Evolutionary conservation across 1,284 basidiomycete species (phyloP).

Genomic region (Cryptococcus neoformans): DNA sequence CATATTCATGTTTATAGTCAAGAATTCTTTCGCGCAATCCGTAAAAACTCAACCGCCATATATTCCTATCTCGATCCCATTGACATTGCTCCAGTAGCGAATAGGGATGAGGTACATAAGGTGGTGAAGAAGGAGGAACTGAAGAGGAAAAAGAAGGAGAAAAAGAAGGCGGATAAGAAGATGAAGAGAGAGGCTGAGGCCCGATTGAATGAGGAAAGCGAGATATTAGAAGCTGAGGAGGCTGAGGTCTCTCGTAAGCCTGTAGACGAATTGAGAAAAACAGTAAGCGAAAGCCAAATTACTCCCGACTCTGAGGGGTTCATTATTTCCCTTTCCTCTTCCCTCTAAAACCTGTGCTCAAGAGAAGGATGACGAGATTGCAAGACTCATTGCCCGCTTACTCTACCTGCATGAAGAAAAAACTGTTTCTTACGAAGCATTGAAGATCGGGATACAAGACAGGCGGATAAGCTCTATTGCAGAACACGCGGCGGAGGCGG

Average conservation of each 20-base stretch:
- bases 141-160: neutral
- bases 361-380: neutral
- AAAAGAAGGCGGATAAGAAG: conserved; percentile 8
- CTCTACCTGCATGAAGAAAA: too few relatives aligned
- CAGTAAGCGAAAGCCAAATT: neutral
- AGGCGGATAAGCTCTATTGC: too few relatives aligned
- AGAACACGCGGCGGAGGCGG: too few relatives aligned
- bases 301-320: neutral
- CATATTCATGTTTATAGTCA: conserved; percentile 5
- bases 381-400: neutral
- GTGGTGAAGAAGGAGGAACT: conserved; percentile 10
- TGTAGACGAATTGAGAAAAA: neutral
- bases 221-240: neutral
- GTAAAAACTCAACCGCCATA: conserved; percentile 14
- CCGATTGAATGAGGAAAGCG: neutral
- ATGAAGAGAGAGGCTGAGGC: conserved; percentile 4
- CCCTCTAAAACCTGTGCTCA: too few relatives aligned
- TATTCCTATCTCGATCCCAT: conserved; percentile 9
- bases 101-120: conserved; percentile 8
- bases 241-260: neutral
- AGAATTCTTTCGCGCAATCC: conserved; percentile 17
- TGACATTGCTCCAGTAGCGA: conserved; percentile 10
- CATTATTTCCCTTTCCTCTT: neutral
- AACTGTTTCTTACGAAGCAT: too few relatives aligned
- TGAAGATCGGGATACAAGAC: too few relatives aligned